phyloP scores from a whole-genome alignment of 768 basidiomycete species.

The Lactarius deliciosus region DNA sequence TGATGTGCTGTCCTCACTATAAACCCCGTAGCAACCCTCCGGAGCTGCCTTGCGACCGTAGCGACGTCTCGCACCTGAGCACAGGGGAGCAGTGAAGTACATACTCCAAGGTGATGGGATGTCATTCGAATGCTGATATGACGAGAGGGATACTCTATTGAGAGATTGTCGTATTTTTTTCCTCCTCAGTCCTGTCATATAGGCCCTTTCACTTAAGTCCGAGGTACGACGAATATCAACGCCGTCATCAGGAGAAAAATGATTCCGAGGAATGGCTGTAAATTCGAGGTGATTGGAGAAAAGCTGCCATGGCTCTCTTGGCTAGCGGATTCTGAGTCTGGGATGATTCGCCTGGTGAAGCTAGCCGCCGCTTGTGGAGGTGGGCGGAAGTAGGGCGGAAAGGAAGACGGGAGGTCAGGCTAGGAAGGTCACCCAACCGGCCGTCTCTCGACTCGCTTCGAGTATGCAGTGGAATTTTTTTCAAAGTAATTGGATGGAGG shows the following conservation, averaged over 20 bases:
- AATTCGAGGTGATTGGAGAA: neutral
- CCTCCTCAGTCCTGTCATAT: too few relatives aligned
- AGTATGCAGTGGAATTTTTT: neutral
- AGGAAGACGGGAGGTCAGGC: neutral
- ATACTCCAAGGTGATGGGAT: neutral
- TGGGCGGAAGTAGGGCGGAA: neutral
- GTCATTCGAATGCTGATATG: slow-evolving; percentile 23
- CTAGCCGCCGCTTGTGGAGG: neutral
- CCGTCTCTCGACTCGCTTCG: neutral
- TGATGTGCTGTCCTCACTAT: neutral
- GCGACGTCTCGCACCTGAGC: slow-evolving; percentile 5
- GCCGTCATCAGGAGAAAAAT: slow-evolving; percentile 3
- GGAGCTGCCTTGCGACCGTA: neutral
- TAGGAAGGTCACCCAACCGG: neutral
- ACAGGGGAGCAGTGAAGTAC: slow-evolving; percentile 2
- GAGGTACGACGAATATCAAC: slow-evolving; percentile 12
- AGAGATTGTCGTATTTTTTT: slow-evolving; percentile 1
- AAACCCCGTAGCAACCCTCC: neutral
- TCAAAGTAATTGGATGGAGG: neutral
- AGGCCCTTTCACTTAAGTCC: slow-evolving; percentile 16
- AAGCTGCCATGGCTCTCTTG: neutral
- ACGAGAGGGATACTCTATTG: slow-evolving; percentile 18
- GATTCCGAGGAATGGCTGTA: too few relatives aligned
- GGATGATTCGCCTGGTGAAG: neutral
- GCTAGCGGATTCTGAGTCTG: neutral